phyloP scores from a whole-genome alignment of 164 flowering plant genomes.

The Aristolochia contorta region DNA sequence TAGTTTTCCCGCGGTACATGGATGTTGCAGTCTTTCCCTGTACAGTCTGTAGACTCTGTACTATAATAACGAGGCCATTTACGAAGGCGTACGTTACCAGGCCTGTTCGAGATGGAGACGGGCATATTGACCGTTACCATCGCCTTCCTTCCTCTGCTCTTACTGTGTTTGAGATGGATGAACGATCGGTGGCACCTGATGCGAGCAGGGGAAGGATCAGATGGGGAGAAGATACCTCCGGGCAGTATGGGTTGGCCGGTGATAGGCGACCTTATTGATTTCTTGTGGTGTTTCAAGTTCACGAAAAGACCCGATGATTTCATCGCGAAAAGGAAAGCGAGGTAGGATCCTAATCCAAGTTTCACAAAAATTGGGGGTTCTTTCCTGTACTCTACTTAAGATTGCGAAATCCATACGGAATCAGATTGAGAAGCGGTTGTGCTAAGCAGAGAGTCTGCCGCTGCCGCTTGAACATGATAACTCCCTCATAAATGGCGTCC shows the following conservation, averaged over 20 bases:
- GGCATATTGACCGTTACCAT: neutral
- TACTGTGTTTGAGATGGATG: conserved; percentile 4
- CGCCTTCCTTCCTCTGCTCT: neutral
- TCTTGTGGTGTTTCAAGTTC: conserved; percentile 17
- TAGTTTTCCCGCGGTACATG: too few relatives aligned
- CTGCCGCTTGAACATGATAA: too few relatives aligned
- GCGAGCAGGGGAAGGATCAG: neutral
- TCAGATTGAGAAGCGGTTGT: too few relatives aligned
- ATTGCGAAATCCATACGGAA: too few relatives aligned
- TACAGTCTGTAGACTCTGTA: too few relatives aligned
- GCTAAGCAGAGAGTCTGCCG: too few relatives aligned
- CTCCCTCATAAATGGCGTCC: too few relatives aligned
- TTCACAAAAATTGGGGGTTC: too few relatives aligned
- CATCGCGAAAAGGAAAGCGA: conserved; percentile 13
- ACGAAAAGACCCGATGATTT: conserved; percentile 10
- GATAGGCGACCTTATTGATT: conserved; percentile 12
- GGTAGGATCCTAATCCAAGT: neutral
- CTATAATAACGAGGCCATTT: too few relatives aligned
- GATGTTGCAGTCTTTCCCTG: too few relatives aligned
- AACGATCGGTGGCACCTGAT: conserved; percentile 6
- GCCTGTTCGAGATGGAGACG: neutral
- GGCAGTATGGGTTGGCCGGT: conserved; percentile 15
- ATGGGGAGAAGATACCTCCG: conserved; percentile 4
- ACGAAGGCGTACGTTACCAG: too few relatives aligned
- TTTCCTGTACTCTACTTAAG: too few relatives aligned